phyloP scores from a whole-genome alignment of 1,284 basidiomycete genomes.

The Cutaneotrichosporon curvatum region DNA sequence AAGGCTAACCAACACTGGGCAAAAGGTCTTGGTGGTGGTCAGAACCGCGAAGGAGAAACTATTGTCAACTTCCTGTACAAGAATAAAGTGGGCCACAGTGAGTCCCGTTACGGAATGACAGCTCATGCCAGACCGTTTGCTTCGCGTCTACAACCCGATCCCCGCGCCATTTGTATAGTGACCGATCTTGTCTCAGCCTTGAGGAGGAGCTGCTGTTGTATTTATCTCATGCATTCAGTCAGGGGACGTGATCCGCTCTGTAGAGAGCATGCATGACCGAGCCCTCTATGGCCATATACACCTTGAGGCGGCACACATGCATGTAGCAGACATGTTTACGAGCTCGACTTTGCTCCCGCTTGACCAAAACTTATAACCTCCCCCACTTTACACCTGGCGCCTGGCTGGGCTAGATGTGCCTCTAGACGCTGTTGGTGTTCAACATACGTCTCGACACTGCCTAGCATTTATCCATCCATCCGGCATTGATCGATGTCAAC shows the following conservation, averaged over 20 bases:
- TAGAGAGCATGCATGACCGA: too few species aligned
- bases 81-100: conserved; percentile 44
- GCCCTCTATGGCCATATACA: too few species aligned
- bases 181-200: not conserved
- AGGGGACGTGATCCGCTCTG: too few species aligned
- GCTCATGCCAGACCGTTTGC: conserved; percentile 25
- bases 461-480: conserved; percentile 4
- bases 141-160: conserved; percentile 38
- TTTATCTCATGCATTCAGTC: not conserved
- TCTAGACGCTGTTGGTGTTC: not conserved
- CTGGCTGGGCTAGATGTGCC: not conserved
- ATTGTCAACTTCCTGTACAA: conserved; percentile 46
- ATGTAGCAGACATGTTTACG: not conserved
- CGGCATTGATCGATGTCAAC: conserved; percentile 31
- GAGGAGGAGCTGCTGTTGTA: too few species aligned
- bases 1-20: conserved; percentile 44
- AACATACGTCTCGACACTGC: not conserved
- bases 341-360: not conserved
- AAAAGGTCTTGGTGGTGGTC: conserved; percentile 42
- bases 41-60: conserved; percentile 44
- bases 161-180: conserved; percentile 5
- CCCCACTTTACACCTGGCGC: not conserved
- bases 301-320: not conserved
- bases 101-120: conserved; percentile 10
- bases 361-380: not conserved